phyloP scores from a whole-genome alignment of 2,329 filamentous ascomycete species.

The Sodiomyces alkalinus region DNA sequence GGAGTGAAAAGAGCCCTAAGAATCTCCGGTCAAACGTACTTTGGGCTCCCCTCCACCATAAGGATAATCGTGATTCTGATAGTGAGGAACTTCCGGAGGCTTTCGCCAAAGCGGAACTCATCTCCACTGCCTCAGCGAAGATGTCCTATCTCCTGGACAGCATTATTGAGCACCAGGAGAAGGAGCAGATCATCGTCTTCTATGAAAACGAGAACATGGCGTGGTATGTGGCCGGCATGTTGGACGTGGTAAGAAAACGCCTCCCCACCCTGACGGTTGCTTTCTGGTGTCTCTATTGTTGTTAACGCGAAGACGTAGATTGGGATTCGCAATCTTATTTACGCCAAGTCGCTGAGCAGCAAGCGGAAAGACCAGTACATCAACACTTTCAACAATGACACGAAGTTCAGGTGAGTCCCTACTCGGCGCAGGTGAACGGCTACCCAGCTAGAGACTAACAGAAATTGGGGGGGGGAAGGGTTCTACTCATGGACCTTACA shows the following conservation, averaged over 20 bases:
- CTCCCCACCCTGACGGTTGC: too few relatives aligned
- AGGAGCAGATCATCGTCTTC: conserved; percentile 83
- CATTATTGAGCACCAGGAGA: conserved; percentile 48
- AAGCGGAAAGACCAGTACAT: conserved; percentile 60
- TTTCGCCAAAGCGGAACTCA: conserved; percentile 43
- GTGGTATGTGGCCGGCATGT: conserved; percentile 68
- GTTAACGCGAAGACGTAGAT: conserved; percentile 21
- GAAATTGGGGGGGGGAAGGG: conserved; percentile 27
- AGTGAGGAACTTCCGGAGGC: conserved; percentile 23
- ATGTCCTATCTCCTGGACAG: conserved; percentile 70
- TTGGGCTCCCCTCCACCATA: conserved; percentile 10
- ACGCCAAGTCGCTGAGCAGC: conserved; percentile 46
- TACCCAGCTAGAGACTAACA: too few relatives aligned
- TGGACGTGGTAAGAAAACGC: conserved; percentile 48
- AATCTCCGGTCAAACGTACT: conserved; percentile 17
- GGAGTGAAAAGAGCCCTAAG: conserved; percentile 17
- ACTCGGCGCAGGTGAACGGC: background rate
- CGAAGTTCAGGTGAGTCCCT: conserved; percentile 35
- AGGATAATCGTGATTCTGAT: too few relatives aligned
- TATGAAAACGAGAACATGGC: conserved; percentile 81
- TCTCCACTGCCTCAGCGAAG: conserved; percentile 78
- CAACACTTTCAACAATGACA: conserved; percentile 56
- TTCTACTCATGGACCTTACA: conserved; percentile 80
- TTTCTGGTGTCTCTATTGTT: background rate
- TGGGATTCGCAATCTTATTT: conserved; percentile 48